Conservation (phyloP, 2,329 filamentous ascomycete species). For the Pseudocercospora crystallina region DNA sequence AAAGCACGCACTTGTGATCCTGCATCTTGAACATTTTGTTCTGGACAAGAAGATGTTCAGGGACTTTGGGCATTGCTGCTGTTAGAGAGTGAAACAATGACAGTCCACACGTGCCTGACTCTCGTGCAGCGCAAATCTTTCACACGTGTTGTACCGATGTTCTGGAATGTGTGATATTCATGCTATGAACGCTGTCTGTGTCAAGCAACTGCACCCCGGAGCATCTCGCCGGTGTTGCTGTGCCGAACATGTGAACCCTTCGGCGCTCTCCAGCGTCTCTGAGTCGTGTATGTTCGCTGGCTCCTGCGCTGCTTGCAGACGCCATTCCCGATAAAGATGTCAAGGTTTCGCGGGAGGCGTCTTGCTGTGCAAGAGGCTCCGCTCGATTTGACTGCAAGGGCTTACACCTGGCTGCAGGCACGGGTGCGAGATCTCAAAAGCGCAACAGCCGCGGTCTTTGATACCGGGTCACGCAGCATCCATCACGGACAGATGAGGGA, state of each 20-base stretch:
- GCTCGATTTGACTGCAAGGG: not conserved
- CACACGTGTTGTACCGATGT: slow-evolving; percentile 16
- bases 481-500: not conserved
- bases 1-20: not conserved
- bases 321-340: slow-evolving; percentile 16
- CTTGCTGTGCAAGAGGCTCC: not conserved
- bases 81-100: not conserved
- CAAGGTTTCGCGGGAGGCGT: slow-evolving; percentile 13
- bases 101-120: not conserved
- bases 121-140: slow-evolving; percentile 13
- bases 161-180: slow-evolving; percentile 5
- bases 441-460: slow-evolving; percentile 1
- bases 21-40: not conserved
- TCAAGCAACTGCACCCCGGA: slow-evolving; percentile 1
- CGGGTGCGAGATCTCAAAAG: not conserved
- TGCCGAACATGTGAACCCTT: no score
- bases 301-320: slow-evolving; percentile 1
- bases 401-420: slow-evolving; percentile 2
- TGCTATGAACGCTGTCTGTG: slow-evolving; percentile 6
- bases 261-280: slow-evolving; percentile 5
- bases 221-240: slow-evolving; percentile 1
- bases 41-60: not conserved
- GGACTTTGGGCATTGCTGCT: not conserved
- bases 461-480: not conserved
- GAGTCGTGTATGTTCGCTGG: slow-evolving; percentile 3